Base-by-base conservation (phyloP, 495 filamentous ascomycete species). In the Letharia lupina region DNA sequence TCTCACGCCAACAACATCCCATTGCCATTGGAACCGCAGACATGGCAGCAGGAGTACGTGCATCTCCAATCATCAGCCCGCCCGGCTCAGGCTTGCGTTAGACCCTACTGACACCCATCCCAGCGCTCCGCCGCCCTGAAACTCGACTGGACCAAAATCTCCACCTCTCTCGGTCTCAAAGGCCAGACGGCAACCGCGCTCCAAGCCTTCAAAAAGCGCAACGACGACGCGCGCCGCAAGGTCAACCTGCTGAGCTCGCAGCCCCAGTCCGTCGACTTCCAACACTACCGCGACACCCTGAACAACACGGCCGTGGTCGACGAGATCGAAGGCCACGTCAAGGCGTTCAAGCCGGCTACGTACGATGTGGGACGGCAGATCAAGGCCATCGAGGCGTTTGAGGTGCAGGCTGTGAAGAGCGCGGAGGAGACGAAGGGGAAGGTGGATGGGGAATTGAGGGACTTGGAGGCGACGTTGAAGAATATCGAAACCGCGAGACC, bases 111-210 rank as follows among this genome's bases (percentile, higher is more conserved):
- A 74, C 74, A 68, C 71, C 61, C 64, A 61, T 65, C 63, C 69
- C 83, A 98, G 94, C 89, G 92, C 83, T 94, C 91, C 86, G 93
- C 94, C 82, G 92, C 95, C 81, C 86, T 93, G 80, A 99, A 96
- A 86, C 87, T 99, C 84, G 94, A 99, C 86, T 99, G 95, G 95
- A 83, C 82, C 79, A 91, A 91, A 81, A 85, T 98, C 75, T 86
- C 87, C 77, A 86, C 82, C 77, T 93, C 91, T 73, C 91, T 99
- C 73, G 93, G 94, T 73, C 90, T 99, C 77, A 91, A 89, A 80
- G 95, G 95, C 75, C 89, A 90, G 79, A 99, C 95, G 70, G 91
- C 88, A 66, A 78, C 88, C 69, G 88, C 93, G 63, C 90, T 99
- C 61, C 87, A 91, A 75, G 81, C 90, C 70, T 99, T 99, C 88